Conservation (phyloP, 768 basidiomycete species). For the Agaricus sinodeliciosus region DNA sequence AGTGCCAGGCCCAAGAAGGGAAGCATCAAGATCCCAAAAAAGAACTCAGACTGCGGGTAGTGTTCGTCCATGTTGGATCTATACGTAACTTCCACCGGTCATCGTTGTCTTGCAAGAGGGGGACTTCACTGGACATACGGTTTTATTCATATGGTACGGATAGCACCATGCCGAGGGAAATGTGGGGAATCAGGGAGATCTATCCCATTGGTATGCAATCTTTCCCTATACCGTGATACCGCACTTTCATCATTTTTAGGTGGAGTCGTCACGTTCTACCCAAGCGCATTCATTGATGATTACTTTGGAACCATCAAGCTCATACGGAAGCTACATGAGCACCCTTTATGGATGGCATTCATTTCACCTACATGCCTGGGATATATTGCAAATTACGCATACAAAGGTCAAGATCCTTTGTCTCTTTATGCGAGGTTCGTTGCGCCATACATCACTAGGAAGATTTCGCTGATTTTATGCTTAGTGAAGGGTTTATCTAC, state of each 20-base stretch:
- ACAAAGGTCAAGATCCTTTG: conserved; percentile 33
- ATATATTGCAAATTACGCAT: conserved; percentile 32
- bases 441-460: neutral
- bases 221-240: neutral
- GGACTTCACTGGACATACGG: conserved; percentile 35
- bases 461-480: neutral
- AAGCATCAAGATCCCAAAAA: conserved; percentile 4
- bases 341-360: conserved; percentile 66
- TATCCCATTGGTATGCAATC: conserved; percentile 54
- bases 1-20: conserved; percentile 5
- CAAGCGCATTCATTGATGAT: conserved; percentile 50
- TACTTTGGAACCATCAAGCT: conserved; percentile 39
- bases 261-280: conserved; percentile 67
- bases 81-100: conserved; percentile 42
- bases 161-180: conserved; percentile 36
- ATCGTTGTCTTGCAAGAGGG: conserved; percentile 41
- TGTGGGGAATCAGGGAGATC: conserved; percentile 62
- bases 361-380: conserved; percentile 61
- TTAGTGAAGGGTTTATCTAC: conserved; percentile 35
- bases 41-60: conserved; percentile 22
- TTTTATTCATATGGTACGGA: conserved; percentile 71
- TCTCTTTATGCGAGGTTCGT: conserved; percentile 24
- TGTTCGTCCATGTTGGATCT: conserved; percentile 66
- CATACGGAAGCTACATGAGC: conserved; percentile 46
- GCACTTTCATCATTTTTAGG: conserved; percentile 31